These are phyloP conservation scores for Monilinia vaccinii-corymbosi DNA, from an alignment of 2,329 filamentous ascomycete species.

Conservation along the genomic window DNA sequence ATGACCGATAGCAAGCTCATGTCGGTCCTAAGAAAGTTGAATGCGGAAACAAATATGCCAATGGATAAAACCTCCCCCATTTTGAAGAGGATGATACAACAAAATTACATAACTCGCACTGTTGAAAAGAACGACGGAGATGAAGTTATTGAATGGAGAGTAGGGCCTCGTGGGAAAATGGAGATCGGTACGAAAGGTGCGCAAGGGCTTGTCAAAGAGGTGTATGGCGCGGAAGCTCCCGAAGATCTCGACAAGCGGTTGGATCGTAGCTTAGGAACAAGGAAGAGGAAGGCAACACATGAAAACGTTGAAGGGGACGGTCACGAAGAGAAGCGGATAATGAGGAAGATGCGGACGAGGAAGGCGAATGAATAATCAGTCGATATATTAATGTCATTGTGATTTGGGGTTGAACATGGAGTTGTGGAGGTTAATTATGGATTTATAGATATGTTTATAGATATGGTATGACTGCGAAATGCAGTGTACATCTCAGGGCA, in stretches of 20 bases:
- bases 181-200: conserved; percentile 76
- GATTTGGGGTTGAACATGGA: not conserved
- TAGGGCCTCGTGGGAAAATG: conserved; percentile 76
- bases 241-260: conserved; percentile 52
- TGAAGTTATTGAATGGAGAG: conserved; percentile 68
- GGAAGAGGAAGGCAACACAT: conserved; percentile 15
- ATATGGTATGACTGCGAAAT: not conserved
- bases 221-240: conserved; percentile 43
- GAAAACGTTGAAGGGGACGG: conserved; percentile 11
- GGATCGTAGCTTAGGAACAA: conserved; percentile 50
- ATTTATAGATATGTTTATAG: not conserved
- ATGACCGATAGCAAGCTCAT: conserved; percentile 72
- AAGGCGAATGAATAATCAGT: not conserved
- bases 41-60: conserved; percentile 64
- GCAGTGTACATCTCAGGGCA: not conserved
- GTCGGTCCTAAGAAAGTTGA: conserved; percentile 64
- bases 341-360: conserved; percentile 1
- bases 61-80: conserved; percentile 67
- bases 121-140: conserved; percentile 65
- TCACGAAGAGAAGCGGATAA: not conserved
- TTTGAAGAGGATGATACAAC: conserved; percentile 64
- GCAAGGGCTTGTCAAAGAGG: conserved; percentile 54
- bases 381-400: not conserved
- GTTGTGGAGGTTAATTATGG: not conserved
- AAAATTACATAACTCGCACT: conserved; percentile 73